A percentile compares a stretch with the other conserved stretches of the same genome.
These are phyloP conservation scores for Fonsecaea pugnacius DNA, from an alignment of 2,329 filamentous ascomycete species.

Conservation along the genomic window DNA sequence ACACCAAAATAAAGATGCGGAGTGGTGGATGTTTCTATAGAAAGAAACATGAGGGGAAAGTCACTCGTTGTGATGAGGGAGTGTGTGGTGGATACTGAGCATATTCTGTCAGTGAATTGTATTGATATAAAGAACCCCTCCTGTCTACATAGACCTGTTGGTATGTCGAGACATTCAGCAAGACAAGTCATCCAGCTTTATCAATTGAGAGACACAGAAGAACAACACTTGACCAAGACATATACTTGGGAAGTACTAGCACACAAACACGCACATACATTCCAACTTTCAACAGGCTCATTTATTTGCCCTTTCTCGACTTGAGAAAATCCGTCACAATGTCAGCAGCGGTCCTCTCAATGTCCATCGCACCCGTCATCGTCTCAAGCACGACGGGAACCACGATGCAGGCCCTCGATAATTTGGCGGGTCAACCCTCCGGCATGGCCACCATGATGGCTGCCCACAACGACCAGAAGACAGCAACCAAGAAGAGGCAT, in stretches of 20 bases:
- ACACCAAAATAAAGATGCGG: background rate
- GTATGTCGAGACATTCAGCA: background rate
- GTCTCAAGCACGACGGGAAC: slow-evolving; percentile 2
- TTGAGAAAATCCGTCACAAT: background rate
- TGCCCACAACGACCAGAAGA: background rate
- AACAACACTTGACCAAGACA: background rate
- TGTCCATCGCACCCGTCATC: slow-evolving; percentile 1
- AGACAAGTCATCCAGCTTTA: background rate
- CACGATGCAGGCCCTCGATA: background rate
- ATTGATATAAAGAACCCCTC: background rate
- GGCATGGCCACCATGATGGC: background rate
- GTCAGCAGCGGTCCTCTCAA: background rate
- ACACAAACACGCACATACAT: background rate
- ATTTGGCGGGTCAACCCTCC: background rate
- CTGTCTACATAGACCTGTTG: background rate
- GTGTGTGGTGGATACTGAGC: too few species aligned
- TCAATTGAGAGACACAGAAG: background rate
- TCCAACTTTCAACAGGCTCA: background rate
- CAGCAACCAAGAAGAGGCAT: background rate
- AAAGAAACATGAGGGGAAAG: background rate
- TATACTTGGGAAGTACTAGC: background rate
- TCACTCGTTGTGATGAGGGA: too few species aligned
- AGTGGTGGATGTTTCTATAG: background rate
- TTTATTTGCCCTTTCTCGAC: background rate
- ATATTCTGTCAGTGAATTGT: too few species aligned